These are phyloP conservation scores for Pythium phragmitis DNA, from an alignment of 352 stramenopile species.

Conservation along the genomic window DNA sequence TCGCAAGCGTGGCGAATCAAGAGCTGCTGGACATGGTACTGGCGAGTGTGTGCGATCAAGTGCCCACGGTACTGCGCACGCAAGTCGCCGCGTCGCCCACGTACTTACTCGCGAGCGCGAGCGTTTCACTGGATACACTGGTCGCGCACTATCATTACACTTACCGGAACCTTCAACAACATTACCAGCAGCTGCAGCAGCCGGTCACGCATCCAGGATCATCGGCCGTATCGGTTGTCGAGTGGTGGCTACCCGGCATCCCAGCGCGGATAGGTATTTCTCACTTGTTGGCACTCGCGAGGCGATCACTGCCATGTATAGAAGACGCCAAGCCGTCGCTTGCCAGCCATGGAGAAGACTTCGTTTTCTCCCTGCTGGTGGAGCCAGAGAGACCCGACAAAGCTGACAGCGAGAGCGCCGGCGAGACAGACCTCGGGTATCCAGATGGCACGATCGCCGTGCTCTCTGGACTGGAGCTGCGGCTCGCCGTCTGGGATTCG, in stretches of 20 bases:
- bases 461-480: slow-evolving; percentile 35
- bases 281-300: slow-evolving; percentile 15
- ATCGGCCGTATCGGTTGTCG: background rate
- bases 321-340: background rate
- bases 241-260: slow-evolving; percentile 26
- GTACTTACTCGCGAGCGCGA: slow-evolving; percentile 4
- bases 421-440: background rate
- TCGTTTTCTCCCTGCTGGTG: slow-evolving; percentile 4
- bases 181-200: background rate
- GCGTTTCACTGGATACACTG: slow-evolving; percentile 17
- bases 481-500: slow-evolving; percentile 33
- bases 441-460: slow-evolving; percentile 23
- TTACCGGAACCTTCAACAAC: slow-evolving; percentile 5
- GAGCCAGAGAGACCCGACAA: background rate
- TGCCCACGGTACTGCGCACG: slow-evolving; percentile 1
- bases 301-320: background rate
- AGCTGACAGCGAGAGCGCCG: background rate
- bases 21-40: slow-evolving; percentile 3
- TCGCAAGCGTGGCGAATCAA: slow-evolving; percentile 5
- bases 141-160: slow-evolving; percentile 13
- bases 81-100: slow-evolving; percentile 1
- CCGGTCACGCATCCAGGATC: background rate
- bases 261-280: background rate
- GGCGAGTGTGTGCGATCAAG: slow-evolving; percentile 15
- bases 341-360: background rate